Base-by-base conservation (phyloP, 1,284 basidiomycete species). In the Ceratobasidium sp. region DNA sequence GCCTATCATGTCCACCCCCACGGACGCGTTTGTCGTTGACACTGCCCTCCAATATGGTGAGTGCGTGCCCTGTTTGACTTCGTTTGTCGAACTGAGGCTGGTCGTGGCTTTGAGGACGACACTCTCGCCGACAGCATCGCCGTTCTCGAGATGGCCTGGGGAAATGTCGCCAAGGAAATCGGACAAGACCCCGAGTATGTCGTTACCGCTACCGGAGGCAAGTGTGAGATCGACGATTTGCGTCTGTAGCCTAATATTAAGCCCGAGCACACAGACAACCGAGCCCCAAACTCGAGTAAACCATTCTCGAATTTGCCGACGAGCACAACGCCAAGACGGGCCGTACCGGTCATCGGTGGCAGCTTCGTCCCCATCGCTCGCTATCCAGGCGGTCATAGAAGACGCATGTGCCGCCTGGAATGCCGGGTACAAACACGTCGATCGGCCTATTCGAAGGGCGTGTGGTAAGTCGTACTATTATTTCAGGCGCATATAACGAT, bases 61-160 rank as follows among this genome's bases (percentile, higher is more conserved):
- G 86, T 19, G 41, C 16, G 22, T 71, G 62, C 58, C 22, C 31
- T 66, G 46, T 22, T 56, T 64, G n/a, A 53, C 16, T 27, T 49
- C 24, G 43, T 73, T 77, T n/a, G n/a, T n/a, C n/a, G n/a, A n/a
- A n/a, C n/a, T n/a, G n/a, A n/a, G n/a, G n/a, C n/a, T n/a, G n/a
- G n/a, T n/a, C n/a, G n/a, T n/a, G n/a, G n/a, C n/a, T n/a, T n/a
- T n/a, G n/a, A 90, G 89, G 89, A 90, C 79, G 90, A 89, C 54
- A 92, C 90, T 13, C 83, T 92, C 73, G 92, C 91, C 69, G 90
- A 92, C 80, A 91, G 90, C 34, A 92, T 92, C 79, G 84, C 88
- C 29, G 91, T 91, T 11, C 90, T 92, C 77, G 92, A 93, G 81
- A 90, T 90, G 6, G 92, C 92, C 7, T 93, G 92, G 92, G 87